These are phyloP conservation scores for Dictyostelium capitatum DNA, from an alignment of 78 protist genomes.

Conservation along the genomic window DNA sequence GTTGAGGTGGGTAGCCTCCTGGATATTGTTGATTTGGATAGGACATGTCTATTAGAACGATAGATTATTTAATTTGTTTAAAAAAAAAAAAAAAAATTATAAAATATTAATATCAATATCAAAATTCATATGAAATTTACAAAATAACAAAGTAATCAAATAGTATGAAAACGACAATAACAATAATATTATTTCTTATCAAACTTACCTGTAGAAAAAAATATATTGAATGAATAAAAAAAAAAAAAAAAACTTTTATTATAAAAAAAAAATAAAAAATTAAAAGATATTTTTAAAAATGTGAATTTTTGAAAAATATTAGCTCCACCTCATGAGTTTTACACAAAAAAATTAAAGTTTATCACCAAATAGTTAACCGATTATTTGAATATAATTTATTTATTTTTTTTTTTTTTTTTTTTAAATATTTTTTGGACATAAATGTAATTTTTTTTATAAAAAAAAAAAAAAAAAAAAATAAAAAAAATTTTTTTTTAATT, in stretches of 20 bases:
- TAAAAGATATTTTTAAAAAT: too few relatives aligned
- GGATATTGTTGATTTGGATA: conserved; percentile 19
- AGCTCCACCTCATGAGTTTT: too few relatives aligned
- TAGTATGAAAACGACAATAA: not conserved
- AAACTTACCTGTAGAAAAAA: not conserved
- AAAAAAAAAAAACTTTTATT: not conserved
- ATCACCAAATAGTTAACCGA: too few relatives aligned
- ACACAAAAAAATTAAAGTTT: too few relatives aligned
- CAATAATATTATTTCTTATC: not conserved
- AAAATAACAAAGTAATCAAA: not conserved
- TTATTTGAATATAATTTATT: too few relatives aligned
- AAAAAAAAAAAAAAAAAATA: too few relatives aligned
- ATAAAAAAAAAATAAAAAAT: too few relatives aligned
- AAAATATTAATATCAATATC: not conserved
- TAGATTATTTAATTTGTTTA: not conserved
- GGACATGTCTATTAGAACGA: not conserved
- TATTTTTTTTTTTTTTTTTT: too few relatives aligned
- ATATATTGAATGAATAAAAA: not conserved
- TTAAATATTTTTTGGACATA: too few relatives aligned
- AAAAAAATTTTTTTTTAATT: too few relatives aligned
- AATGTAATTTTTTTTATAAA: too few relatives aligned
- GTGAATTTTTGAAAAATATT: too few relatives aligned
- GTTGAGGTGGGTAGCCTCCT: not conserved
- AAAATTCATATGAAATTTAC: not conserved
- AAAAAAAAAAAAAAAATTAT: not conserved